phyloP scores from a whole-genome alignment of 1,284 basidiomycete species.

The Cryptococcus maquisensis region DNA sequence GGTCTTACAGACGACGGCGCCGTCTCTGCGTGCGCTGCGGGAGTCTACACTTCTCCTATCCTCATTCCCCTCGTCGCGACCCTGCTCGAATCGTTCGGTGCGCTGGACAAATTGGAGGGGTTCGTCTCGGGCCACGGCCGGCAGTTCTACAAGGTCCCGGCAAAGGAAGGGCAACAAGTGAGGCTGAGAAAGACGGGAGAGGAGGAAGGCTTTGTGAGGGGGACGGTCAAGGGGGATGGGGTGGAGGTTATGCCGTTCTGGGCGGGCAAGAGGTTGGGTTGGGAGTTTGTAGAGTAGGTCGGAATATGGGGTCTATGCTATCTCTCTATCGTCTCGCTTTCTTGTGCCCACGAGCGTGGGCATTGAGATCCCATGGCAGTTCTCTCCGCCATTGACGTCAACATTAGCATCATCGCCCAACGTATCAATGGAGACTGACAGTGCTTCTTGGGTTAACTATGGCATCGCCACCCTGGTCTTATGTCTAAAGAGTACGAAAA shows the following conservation, averaged over 20 bases:
- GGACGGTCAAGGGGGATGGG: slow-evolving; percentile 30
- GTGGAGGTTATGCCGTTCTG: slow-evolving; percentile 62
- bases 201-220: slow-evolving; percentile 16
- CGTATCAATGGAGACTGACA: too few species aligned
- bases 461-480: too few species aligned
- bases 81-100: slow-evolving; percentile 80
- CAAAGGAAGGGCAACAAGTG: slow-evolving; percentile 53
- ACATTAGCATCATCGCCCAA: too few species aligned
- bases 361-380: too few species aligned
- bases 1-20: slow-evolving; percentile 24
- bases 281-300: slow-evolving; percentile 60
- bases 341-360: too few species aligned
- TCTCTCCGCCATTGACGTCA: too few species aligned
- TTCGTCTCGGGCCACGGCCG: slow-evolving; percentile 77
- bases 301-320: neutral
- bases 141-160: slow-evolving; percentile 64
- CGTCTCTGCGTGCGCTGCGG: slow-evolving; percentile 77
- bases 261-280: slow-evolving; percentile 76
- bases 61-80: slow-evolving; percentile 74
- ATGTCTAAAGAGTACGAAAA: too few species aligned
- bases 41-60: slow-evolving; percentile 86
- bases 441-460: too few species aligned
- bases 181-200: slow-evolving; percentile 23
- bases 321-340: too few species aligned
- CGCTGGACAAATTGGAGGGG: slow-evolving; percentile 69